Base-by-base conservation (phyloP, 1,284 basidiomycete species). In the Cystobasidium slooffiae region DNA sequence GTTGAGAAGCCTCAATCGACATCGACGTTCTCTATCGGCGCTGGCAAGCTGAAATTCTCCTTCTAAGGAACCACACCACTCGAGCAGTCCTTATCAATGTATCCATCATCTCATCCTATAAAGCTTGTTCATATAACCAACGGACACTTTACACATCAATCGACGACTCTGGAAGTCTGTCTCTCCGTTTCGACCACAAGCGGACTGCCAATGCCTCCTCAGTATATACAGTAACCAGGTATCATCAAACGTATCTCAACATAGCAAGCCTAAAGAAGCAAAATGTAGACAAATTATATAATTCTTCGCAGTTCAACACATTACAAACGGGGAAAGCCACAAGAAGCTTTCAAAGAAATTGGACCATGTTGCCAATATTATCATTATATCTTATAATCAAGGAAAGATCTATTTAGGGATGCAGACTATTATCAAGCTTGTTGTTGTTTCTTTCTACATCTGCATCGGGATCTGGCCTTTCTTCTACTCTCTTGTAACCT, bases 21-120 rank as follows among this genome's bases (percentile, higher is more conserved):
- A 18, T 58, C 70, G 43, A 62, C 51, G n/a, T 61, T 73, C 9
- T 55, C 70, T 6, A 53, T 73, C 37, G 70, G 51, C 8, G 63
- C 62, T 43, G 70, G 62, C 70, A 73, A 73, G 62, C 56, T 73
- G 39, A 73, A 73, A 43, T 62, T 73, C 31, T 53, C 41, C 51
- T 73, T 73, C 43, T 73, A 49, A 51, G 47, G 47, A 20, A 51
- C 6, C 20, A 31, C 5, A 31, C 47, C 1, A 51, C 3, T 51
- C 47, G 20, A 20, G 47, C 47, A 14, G 14, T 51, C 20, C 47
- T 14, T 6, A 51, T 20, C 47, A 12, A 31, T 63, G 43, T 37
- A 47, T 49, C 43, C 31, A 31, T 31, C 31, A 31, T 31, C 31
- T 5, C 5, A 31, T 31, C 31, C 31, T 31, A 31, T 22, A 9